These are phyloP conservation scores for Rhodotorula kratochvilovae DNA, from an alignment of 768 basidiomycete genomes.

Conservation along the genomic window DNA sequence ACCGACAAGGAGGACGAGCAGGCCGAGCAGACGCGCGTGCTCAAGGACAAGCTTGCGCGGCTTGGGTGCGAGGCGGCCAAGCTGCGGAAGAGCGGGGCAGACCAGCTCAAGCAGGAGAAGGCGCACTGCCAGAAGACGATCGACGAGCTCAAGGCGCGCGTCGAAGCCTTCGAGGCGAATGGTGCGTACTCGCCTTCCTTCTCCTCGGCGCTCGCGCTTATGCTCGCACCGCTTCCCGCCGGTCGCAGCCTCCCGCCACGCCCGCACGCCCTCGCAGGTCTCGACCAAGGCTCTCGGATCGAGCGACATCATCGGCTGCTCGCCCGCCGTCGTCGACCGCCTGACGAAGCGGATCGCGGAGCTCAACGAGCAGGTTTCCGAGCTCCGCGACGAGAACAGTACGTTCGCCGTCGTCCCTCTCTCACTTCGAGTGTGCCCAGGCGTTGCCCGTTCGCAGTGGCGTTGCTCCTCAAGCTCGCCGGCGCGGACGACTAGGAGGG, in stretches of 20 bases:
- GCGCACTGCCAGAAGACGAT: background rate
- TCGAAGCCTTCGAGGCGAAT: background rate
- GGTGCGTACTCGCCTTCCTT: background rate
- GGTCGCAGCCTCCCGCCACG: background rate
- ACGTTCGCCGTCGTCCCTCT: background rate
- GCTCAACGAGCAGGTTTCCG: constrained; percentile 1
- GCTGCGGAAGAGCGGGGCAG: background rate
- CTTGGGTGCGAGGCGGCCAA: background rate
- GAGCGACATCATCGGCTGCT: background rate
- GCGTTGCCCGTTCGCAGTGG: background rate
- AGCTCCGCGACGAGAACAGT: constrained; percentile 18
- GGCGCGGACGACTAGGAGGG: background rate
- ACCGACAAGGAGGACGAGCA: constrained; percentile 5
- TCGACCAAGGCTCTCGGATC: background rate
- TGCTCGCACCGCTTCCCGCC: background rate
- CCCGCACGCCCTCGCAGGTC: background rate
- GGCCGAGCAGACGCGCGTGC: background rate
- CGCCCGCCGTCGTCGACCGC: background rate
- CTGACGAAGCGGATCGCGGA: background rate
- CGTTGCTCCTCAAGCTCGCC: constrained; percentile 8
- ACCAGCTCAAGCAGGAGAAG: background rate
- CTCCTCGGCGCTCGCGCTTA: background rate
- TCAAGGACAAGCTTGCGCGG: background rate
- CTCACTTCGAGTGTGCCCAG: too few species aligned
- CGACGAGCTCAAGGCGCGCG: background rate